phyloP scores from a whole-genome alignment of 2,329 filamentous ascomycete genomes.

The Truncatella angustata region DNA sequence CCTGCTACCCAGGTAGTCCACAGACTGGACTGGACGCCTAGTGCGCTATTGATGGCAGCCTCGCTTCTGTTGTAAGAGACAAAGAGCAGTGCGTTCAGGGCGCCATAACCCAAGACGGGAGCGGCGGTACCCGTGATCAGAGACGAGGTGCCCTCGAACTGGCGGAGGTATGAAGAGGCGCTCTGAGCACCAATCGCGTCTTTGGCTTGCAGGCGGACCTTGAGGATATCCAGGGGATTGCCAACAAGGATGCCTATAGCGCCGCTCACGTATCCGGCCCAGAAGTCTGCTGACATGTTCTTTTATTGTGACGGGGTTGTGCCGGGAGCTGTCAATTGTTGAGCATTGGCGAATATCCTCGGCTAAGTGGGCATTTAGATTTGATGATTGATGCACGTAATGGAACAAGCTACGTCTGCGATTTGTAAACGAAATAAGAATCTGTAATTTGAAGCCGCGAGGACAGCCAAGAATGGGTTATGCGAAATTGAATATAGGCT shows the following conservation, averaged over 20 bases:
- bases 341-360: no score
- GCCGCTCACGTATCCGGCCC: constrained; percentile 61
- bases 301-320: not conserved
- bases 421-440: not conserved
- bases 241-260: constrained; percentile 75
- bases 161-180: constrained; percentile 23
- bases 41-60: constrained; percentile 48
- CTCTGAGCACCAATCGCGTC: constrained; percentile 20
- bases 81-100: constrained; percentile 86
- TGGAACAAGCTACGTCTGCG: no score
- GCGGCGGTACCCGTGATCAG: constrained; percentile 70
- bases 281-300: constrained; percentile 85
- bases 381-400: not conserved
- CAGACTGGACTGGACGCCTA: constrained; percentile 44
- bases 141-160: constrained; percentile 34
- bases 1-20: constrained; percentile 76
- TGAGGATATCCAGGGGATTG: constrained; percentile 74
- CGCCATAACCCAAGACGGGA: constrained; percentile 85
- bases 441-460: not conserved
- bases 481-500: not conserved
- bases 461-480: not conserved
- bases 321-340: no score
- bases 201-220: constrained; percentile 74
- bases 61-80: constrained; percentile 87
- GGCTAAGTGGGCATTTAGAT: not conserved